Base-by-base conservation (phyloP, 306 rosid species). In the Dryas octopetala region DNA sequence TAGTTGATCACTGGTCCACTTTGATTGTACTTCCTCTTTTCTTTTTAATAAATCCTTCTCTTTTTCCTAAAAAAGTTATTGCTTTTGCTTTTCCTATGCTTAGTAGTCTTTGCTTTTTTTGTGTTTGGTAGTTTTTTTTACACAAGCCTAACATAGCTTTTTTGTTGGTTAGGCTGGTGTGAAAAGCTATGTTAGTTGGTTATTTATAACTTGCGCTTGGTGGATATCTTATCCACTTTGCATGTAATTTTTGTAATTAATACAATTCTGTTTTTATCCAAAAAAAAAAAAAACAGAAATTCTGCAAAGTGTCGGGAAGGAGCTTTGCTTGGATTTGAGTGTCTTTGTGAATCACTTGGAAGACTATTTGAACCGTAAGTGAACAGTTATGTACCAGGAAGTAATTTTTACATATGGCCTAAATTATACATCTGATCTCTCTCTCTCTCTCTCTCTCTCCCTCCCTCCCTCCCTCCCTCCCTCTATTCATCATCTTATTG, bases 221-320 rank as follows among this genome's bases (percentile, higher is more conserved):
- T 32, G 38, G 38, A 32, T 32, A 32, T 32, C 38, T 32, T 32
- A 32, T 32, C 38, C 2, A 32, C 38, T 32, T 32, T 32, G 38
- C 3, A 32, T 32, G 38, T 32, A 32, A 32, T 32, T 32, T 32
- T 32, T 32, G 38, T 1, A 32, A 32, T 32, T 32, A 32, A 32
- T 32, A 32, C 2, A 32, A 32, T 32, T 32, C 3, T 32, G 38
- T 32, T 32, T 32, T 32, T 32, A 32, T 32, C 38, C 2, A 32
- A 28, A 32, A 32, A 32, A 28, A 32, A 32, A 32, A 48, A 84
- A 53, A 79, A 57, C 88, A 95, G 98, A 93, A 95, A 81, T 85
- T 91, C 97, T 53, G 97, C 97, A 9, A 95, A 89, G 84, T 81
- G 91, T 46, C 93, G 98, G 45, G 98, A 95, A 85, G 98, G 98